These are phyloP conservation scores for Sphaerulina musiva DNA, from an alignment of 2,329 filamentous ascomycete species.

Conservation along the genomic window DNA sequence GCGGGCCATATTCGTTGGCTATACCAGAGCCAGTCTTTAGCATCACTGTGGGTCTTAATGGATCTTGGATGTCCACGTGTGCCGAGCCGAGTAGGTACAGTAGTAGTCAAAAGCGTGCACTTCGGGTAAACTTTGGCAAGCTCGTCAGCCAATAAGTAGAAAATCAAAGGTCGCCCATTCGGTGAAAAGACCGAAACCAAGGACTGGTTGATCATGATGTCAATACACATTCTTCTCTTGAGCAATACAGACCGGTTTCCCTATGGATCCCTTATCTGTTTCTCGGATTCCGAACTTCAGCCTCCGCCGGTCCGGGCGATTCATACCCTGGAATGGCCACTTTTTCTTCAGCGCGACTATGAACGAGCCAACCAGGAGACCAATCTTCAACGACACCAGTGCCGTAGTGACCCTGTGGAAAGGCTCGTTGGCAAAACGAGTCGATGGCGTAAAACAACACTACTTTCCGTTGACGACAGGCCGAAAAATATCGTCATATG, in stretches of 20 bases:
- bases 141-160: not conserved
- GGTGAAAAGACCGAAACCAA: not conserved
- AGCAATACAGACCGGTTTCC: too few relatives aligned
- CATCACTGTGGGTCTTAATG: not conserved
- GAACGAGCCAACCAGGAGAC: conserved; percentile 8
- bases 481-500: conserved; percentile 20
- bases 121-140: not conserved
- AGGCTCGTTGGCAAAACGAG: conserved; percentile 26
- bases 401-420: conserved; percentile 20
- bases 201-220: not conserved
- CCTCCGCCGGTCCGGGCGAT: not conserved
- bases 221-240: not conserved
- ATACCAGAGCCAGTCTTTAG: not conserved
- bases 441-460: conserved; percentile 27
- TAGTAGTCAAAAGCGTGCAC: not conserved
- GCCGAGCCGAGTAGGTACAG: not conserved
- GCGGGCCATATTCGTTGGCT: too few relatives aligned
- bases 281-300: not conserved
- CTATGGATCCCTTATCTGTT: too few relatives aligned
- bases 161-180: not conserved
- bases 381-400: conserved; percentile 14
- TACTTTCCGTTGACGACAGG: conserved; percentile 14
- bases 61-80: not conserved
- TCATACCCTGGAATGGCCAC: conserved; percentile 6
- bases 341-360: conserved; percentile 3